Base-by-base conservation (phyloP, 1,139 yeast genomes). In the Sugiyamaella castrensis region DNA sequence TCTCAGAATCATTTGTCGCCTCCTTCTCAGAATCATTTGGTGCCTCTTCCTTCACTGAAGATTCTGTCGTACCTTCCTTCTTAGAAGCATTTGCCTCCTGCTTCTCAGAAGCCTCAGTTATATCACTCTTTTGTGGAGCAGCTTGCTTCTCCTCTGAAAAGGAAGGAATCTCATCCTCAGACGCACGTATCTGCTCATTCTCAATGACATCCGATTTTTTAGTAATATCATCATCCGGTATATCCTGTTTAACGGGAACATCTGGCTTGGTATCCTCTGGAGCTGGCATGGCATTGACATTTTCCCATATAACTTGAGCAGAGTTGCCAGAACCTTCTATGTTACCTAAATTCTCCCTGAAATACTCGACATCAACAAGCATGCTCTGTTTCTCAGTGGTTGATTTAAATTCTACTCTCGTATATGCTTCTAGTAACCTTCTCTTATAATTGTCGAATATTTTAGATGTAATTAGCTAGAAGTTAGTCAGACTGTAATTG, bases 251-350 rank as follows among this genome's bases (percentile, higher is more conserved):
- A 5, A 4, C 24, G 5, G 24, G 24, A 19, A 19, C 5, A 19
- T 11, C n/a, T n/a, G n/a, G n/a, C n/a, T n/a, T n/a, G n/a, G n/a
- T n/a, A n/a, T 32, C 41, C 10, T 46, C 49, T 19, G 41, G 67
- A 1, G 65, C 65, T 8, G 62, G 64, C 58, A 80, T 67, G 1
- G 79, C 72, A 58, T 81, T 80, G 4, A 82, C 82, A 56, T 77
- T 77, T 57, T 81, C 87, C 81, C 84, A 78, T 12, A 84, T 72
- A 0, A 80, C 79, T 53, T 81, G 83, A 0, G 87, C 87, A 0
- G 84, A 76, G 53, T 80, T 67, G 2, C 84, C 86, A 53, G 83
- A 79, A 0, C 89, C 89, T 11, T 80, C 77, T 13, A 81, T 63
- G 43, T 77, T 80, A 40, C 78, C 74, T 32, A 84, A 67, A 53